Base-by-base conservation (phyloP, 805 yeast genomes). In the Pichia pseudocactophila region DNA sequence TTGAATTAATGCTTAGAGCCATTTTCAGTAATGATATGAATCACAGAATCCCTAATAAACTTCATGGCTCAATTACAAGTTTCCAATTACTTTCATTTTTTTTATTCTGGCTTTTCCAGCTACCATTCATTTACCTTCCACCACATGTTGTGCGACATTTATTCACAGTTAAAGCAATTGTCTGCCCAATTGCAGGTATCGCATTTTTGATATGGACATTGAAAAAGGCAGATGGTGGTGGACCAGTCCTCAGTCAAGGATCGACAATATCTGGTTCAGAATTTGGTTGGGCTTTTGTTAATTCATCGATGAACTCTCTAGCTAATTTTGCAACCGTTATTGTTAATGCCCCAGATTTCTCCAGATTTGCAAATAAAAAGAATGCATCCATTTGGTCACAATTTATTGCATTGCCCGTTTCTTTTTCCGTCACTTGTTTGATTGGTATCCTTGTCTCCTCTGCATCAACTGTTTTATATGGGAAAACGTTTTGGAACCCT, bases 271-370 rank as follows among this genome's bases (percentile, higher is more conserved):
- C 63, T 17, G 84, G 88, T 9, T 64, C 78, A 12, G 81, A 63
- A 2, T 74, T 80, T 49, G 87, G 76, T 20, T 88, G 97, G 97
- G 86, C 84, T 0, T 87, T 86, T 57, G 74, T 87, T 41, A 71
- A 71, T 51, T 76, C 90, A 6, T 69, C 79, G 27, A 83, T 88
- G 95, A 81, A 79, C 62, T 72, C 88, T 17, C 65, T 87, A 48
- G 84, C 94, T 22, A 87, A 86, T 63, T 87, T 87, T 56, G 92
- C 95, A 6, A 82, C 96, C n/a, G 71, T 87, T 54, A 82, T 88
- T 55, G 74, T 82, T 41, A 87, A 87, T 63, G 84, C 92, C 12
- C 94, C 96, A 2, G 96, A 87, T 67, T 87, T 87, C 62, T 73
- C 95, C 20, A 76, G 96, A 61, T 81, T 86, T 64, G 82, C 95